Conservation (phyloP, 2,329 filamentous ascomycete genomes). For the Penicillium sp. region DNA sequence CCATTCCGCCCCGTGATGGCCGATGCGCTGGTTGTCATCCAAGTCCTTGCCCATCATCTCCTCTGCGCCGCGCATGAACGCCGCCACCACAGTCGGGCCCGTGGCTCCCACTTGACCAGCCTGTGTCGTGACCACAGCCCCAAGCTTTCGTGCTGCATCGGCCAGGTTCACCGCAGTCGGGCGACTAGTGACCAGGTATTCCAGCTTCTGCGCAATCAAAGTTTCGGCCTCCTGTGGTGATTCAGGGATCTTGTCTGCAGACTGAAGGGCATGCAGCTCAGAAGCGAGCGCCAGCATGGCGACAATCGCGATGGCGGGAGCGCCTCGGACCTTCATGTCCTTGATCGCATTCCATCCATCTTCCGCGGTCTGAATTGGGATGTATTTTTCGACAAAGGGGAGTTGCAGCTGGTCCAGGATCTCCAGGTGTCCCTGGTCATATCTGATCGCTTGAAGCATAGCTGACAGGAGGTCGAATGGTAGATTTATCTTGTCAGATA, state of each 20-base stretch:
- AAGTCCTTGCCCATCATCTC: constrained; percentile 82
- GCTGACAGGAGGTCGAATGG: not conserved
- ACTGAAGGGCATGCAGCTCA: constrained; percentile 56
- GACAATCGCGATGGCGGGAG: constrained; percentile 97
- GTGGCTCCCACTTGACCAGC: constrained; percentile 29
- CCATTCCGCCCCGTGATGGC: constrained; percentile 76
- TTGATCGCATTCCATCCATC: constrained; percentile 63
- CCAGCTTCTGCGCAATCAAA: constrained; percentile 69
- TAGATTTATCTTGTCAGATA: not conserved
- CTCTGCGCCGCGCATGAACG: constrained; percentile 76
- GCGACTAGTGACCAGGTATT: constrained; percentile 81
- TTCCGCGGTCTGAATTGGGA: constrained; percentile 48
- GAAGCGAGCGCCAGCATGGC: constrained; percentile 82
- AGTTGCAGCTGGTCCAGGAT: constrained; percentile 60
- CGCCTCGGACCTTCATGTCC: constrained; percentile 62
- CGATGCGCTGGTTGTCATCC: constrained; percentile 79
- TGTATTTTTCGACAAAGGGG: constrained; percentile 54
- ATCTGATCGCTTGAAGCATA: constrained; percentile 58
- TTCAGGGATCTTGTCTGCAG: constrained; percentile 38
- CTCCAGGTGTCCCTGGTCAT: constrained; percentile 49
- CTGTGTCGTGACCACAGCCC: constrained; percentile 52
- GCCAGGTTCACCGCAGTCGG: constrained; percentile 93
- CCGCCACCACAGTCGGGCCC: constrained; percentile 51
- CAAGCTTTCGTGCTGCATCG: constrained; percentile 80
- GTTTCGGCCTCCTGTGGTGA: constrained; percentile 56